phyloP scores from a whole-genome alignment of 1,139 yeast genomes.

The Taphrina deformans region DNA sequence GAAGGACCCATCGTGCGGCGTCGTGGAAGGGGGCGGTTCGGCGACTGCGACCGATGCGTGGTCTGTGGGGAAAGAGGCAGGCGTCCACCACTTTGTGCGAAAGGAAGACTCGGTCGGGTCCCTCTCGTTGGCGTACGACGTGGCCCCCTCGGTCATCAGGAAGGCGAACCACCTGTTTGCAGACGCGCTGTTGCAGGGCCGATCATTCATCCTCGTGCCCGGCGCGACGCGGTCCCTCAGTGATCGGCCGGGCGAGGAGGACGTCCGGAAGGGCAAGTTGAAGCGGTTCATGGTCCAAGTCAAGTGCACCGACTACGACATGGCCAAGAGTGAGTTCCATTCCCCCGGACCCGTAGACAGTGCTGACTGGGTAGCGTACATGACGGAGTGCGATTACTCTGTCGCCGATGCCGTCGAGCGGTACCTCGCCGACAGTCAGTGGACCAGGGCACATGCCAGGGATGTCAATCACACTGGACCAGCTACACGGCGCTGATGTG shows the following conservation, averaged over 20 bases:
- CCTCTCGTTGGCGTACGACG: constrained; percentile 11
- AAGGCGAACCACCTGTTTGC: constrained; percentile 18
- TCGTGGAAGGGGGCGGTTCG: neutral
- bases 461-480: constrained; percentile 10
- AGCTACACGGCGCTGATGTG: neutral
- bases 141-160: neutral
- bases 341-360: neutral
- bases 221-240: constrained; percentile 21
- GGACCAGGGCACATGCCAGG: constrained; percentile 22
- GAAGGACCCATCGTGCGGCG: neutral
- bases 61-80: neutral
- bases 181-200: constrained; percentile 20
- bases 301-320: constrained; percentile 30
- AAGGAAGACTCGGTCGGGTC: constrained; percentile 10
- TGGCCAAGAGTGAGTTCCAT: constrained; percentile 18
- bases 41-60: neutral
- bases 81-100: constrained; percentile 29
- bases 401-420: constrained; percentile 20
- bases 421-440: constrained; percentile 20
- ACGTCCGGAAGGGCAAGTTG: constrained; percentile 19
- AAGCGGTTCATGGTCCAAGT: constrained; percentile 24
- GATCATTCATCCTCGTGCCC: constrained; percentile 27
- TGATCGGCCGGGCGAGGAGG: constrained; percentile 19
- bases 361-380: constrained; percentile 4
- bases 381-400: constrained; percentile 15